Evolutionary conservation across 345 rosid species (phyloP), one percentile per base, ranked within the genome.

Genomic region (Euphorbia lathyris): DNA sequence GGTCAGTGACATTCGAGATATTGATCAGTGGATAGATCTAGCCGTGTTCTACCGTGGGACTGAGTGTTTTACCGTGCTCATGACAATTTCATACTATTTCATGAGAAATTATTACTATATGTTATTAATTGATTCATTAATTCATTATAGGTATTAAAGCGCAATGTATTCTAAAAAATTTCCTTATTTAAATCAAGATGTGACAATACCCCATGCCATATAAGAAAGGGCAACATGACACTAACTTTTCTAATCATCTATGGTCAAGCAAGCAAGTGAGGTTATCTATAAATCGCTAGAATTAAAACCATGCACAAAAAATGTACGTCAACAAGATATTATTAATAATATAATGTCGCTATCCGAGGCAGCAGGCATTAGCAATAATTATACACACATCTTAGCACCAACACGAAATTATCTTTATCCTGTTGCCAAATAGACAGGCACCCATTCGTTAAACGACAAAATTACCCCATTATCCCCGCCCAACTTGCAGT

Each of bases 391-490:
- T n/a, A n/a, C n/a, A n/a, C n/a, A n/a, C n/a, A n/a, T n/a, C n/a
- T 10, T 26, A 38, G 8, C 27, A 25, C 32, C 36, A 6, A 17
- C 13, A 13, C 8, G 17, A 5, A 29, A 36, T 27, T 17, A 50
- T 25, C 43, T 38, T 20, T 32, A 62, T 34, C 71, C 75, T 40
- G 38, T 53, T 29, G 52, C 32, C 27, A 56, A 30, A 7, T 14
- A 32, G 13, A 58, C 2, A 38, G 30, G 27, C 2, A 34, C 2
- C 5, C 43, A 40, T 8, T 9, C 4, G 0, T 2, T 0, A 79
- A 69, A 68, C 34, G 78, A 79, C 90, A 23, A 72, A 78, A 70
- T 34, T 78, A 80, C 67, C 91, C 87, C 38, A 72, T 40, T 79
- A 80, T 65, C 91, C 87, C 38, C 1, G 4, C 13, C 57, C 43